These are phyloP conservation scores for Caryopteris hybrid DNA, from an alignment of 305 asterid species.

Conservation along the genomic window DNA sequence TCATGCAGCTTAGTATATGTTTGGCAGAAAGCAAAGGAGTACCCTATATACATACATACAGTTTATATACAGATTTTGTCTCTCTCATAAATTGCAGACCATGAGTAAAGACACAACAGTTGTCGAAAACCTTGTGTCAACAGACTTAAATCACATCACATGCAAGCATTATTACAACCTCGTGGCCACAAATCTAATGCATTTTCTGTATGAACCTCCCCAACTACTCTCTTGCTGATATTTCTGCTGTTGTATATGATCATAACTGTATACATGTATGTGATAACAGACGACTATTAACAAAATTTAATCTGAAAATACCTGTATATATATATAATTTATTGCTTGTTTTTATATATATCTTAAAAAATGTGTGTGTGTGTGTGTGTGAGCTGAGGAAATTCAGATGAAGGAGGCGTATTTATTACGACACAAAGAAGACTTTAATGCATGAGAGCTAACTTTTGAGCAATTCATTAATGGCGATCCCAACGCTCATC, in stretches of 20 bases:
- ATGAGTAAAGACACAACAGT: conserved; percentile 3
- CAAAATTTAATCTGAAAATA: neutral
- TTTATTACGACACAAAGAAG: conserved; percentile 18
- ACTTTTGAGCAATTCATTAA: conserved; percentile 37
- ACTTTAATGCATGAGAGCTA: conserved; percentile 43
- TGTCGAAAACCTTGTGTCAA: conserved; percentile 17
- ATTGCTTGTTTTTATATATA: neutral
- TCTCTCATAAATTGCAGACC: neutral
- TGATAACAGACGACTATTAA: neutral
- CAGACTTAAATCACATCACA: conserved; percentile 34
- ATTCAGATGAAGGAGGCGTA: neutral
- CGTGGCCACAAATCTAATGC: conserved; percentile 35
- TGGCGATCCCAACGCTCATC: conserved; percentile 51
- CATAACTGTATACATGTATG: conserved; percentile 8
- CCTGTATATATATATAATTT: too few relatives aligned
- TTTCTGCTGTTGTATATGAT: neutral
- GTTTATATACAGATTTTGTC: neutral
- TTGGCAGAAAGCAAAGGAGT: neutral
- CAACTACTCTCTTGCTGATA: conserved; percentile 29
- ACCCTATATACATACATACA: neutral
- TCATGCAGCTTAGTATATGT: conserved; percentile 7
- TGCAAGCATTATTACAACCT: conserved; percentile 27
- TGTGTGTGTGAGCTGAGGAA: too few relatives aligned
- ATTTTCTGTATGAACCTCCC: conserved; percentile 7
- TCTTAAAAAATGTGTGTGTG: neutral